Evolutionary conservation across 2,329 filamentous ascomycete genomes (phyloP).

Genomic region (Balansia obtecta): DNA sequence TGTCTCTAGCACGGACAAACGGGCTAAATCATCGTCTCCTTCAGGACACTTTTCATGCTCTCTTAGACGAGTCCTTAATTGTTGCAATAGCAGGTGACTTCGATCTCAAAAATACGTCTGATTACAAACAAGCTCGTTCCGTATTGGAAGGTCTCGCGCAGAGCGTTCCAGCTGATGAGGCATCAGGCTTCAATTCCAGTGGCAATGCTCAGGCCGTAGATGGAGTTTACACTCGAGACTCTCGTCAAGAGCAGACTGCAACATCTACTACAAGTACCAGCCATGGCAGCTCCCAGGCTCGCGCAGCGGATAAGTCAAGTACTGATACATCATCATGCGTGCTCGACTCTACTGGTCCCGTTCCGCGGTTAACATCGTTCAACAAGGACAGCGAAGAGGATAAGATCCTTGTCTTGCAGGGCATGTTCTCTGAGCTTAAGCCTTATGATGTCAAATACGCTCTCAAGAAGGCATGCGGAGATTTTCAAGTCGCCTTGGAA

Average conservation of each 20-base stretch:
- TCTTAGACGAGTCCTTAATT: constrained; percentile 67
- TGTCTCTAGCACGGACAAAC: too few relatives aligned
- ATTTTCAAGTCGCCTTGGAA: constrained; percentile 61
- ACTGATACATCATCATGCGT: constrained; percentile 16
- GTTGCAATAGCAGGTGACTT: constrained; percentile 66
- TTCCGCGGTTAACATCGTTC: constrained; percentile 21
- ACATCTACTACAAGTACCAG: constrained; percentile 16
- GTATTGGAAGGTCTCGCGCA: constrained; percentile 54
- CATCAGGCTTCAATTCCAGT: constrained; percentile 66
- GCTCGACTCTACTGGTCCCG: constrained; percentile 10
- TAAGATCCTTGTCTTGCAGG: constrained; percentile 50
- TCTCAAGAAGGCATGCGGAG: constrained; percentile 53
- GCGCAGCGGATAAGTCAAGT: constrained; percentile 14
- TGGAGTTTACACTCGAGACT: constrained; percentile 8
- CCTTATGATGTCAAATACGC: constrained; percentile 52
- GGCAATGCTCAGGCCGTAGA: constrained; percentile 42
- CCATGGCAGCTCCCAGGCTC: constrained; percentile 14
- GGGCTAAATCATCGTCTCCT: not conserved
- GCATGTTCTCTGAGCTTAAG: constrained; percentile 62
- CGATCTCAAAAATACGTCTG: constrained; percentile 41
- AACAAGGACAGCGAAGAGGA: constrained; percentile 38
- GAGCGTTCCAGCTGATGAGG: constrained; percentile 53
- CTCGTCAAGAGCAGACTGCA: constrained; percentile 6
- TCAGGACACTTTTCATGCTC: constrained; percentile 59
- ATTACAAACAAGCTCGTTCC: constrained; percentile 41